Conservation (phyloP, 805 yeast species). For the Candida ipomoeae region DNA sequence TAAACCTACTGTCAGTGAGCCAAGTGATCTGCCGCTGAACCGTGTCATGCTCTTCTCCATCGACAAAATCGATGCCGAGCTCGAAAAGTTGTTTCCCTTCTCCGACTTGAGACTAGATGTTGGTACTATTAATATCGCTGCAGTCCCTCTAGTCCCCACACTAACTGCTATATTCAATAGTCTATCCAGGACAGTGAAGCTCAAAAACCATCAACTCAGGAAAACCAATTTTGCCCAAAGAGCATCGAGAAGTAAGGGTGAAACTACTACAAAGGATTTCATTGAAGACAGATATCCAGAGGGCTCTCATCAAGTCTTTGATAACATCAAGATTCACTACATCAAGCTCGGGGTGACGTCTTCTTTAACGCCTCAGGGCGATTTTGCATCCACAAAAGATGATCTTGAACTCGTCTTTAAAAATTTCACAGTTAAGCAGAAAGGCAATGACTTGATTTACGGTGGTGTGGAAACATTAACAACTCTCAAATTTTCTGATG, state of each 20-base stretch:
- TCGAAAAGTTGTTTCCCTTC: constrained; percentile 43
- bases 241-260: neutral
- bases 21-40: neutral
- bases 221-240: constrained; percentile 10
- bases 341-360: constrained; percentile 45
- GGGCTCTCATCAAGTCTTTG: neutral
- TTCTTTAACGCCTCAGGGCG: constrained; percentile 39
- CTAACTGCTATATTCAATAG: constrained; percentile 34
- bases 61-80: constrained; percentile 38
- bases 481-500: constrained; percentile 17
- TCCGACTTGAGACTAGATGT: constrained; percentile 37
- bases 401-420: constrained; percentile 22
- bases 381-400: constrained; percentile 32
- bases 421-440: constrained; percentile 40
- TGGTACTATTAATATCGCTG: constrained; percentile 40
- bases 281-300: constrained; percentile 5
- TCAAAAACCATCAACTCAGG: constrained; percentile 28
- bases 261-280: constrained; percentile 7
- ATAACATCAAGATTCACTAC: constrained; percentile 29
- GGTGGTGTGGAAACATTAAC: constrained; percentile 46
- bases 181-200: constrained; percentile 31
- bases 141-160: constrained; percentile 41
- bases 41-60: constrained; percentile 26
- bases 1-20: neutral
- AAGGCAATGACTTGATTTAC: constrained; percentile 36